Evolutionary conservation across 2,329 filamentous ascomycete species (phyloP).

Genomic region (Penicillium sp.): DNA sequence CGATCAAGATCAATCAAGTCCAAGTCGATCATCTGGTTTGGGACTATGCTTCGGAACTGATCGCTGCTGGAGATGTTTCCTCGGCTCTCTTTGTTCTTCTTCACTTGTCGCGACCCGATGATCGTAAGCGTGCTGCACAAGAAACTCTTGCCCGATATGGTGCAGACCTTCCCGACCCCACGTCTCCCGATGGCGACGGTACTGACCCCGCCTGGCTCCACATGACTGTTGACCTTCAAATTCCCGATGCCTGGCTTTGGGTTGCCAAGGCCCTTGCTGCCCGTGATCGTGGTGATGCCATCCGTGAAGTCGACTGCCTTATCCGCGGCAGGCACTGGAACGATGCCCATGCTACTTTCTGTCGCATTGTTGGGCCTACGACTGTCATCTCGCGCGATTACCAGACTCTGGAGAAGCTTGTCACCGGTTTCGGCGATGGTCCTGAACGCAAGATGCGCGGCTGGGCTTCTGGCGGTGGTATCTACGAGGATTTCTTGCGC

Average conservation of each 20-base stretch:
- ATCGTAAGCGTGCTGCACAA: conserved; percentile 67
- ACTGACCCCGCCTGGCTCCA: conserved; percentile 54
- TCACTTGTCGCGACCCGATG: conserved; percentile 65
- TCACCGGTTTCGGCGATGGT: conserved; percentile 67
- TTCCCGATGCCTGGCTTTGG: conserved; percentile 81
- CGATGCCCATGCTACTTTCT: conserved; percentile 82
- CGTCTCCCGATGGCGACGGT: conserved; percentile 47
- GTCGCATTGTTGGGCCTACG: conserved; percentile 75
- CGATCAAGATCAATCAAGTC: conserved; percentile 55
- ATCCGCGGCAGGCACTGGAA: conserved; percentile 73
- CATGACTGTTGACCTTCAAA: conserved; percentile 64
- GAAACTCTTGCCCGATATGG: conserved; percentile 75
- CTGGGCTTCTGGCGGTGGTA: conserved; percentile 77
- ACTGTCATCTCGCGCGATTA: conserved; percentile 83
- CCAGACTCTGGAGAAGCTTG: conserved; percentile 64
- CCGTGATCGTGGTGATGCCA: conserved; percentile 69
- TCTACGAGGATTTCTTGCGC: conserved; percentile 68
- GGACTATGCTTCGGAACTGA: conserved; percentile 57
- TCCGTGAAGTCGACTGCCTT: conserved; percentile 74
- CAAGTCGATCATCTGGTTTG: conserved; percentile 67
- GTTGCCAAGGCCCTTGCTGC: conserved; percentile 82
- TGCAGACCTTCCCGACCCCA: conserved; percentile 59
- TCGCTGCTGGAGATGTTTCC: conserved; percentile 63
- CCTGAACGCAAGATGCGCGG: conserved; percentile 63
- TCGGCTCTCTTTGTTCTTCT: conserved; percentile 75